A percentile compares a stretch with the other conserved stretches of the same genome.
phyloP scores from a whole-genome alignment of 805 yeast genomes.

The Ogataea henricii region DNA sequence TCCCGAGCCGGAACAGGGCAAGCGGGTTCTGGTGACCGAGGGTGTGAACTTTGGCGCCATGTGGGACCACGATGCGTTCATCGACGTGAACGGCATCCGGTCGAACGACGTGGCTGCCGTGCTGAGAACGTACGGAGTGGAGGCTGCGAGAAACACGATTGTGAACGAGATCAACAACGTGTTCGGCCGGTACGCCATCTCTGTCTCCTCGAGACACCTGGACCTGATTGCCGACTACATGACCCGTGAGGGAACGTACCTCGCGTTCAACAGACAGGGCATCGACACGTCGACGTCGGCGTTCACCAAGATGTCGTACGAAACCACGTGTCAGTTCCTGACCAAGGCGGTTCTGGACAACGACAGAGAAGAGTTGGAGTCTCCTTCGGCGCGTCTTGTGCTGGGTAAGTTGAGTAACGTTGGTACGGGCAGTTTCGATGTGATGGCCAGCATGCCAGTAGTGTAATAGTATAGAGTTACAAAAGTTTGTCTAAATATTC shows the following conservation, averaged over 20 bases:
- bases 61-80: conserved; percentile 97
- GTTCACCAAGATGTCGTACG: conserved; percentile 98
- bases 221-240: conserved; percentile 97
- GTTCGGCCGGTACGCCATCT: conserved; percentile 93
- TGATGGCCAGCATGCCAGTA: conserved; percentile 53
- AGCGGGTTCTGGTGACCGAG: conserved; percentile 85
- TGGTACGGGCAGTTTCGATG: conserved; percentile 96
- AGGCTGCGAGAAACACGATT: conserved; percentile 97
- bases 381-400: conserved; percentile 93
- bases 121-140: conserved; percentile 91
- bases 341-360: conserved; percentile 95
- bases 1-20: conserved; percentile 69
- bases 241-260: conserved; percentile 97
- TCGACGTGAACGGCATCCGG: conserved; percentile 83
- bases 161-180: conserved; percentile 95
- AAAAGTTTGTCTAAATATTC: conserved; percentile 1
- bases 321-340: conserved; percentile 95
- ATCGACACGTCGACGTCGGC: conserved; percentile 94
- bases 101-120: conserved; percentile 95
- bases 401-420: conserved; percentile 87
- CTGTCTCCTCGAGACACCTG: conserved; percentile 90
- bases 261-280: conserved; percentile 98
- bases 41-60: conserved; percentile 97
- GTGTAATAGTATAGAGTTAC: neutral
- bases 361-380: conserved; percentile 81